Evolutionary conservation across 768 basidiomycete genomes (phyloP), one percentile per base, ranked within the genome.

Genomic region (Mycena olivaceomarginata): DNA sequence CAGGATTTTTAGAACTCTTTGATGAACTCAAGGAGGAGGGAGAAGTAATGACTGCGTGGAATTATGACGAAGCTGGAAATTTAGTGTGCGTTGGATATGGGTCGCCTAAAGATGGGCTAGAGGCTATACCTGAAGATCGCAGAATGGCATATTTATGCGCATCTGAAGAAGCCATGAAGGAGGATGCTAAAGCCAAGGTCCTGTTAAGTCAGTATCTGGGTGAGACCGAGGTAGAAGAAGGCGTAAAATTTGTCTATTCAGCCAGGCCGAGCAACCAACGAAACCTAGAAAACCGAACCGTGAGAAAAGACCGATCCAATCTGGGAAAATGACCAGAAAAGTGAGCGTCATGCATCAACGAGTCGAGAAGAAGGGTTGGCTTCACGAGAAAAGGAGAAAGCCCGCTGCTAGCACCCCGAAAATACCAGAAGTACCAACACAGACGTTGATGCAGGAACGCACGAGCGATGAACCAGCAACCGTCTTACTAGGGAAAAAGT

Each of bases 1-100:
- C 48, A 67, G 66, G 66, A 67, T 67, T 67, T 67, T 67, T 25
- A 20, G 18, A 5, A 25, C 16, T 67, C 15, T 67, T 67, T 48
- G 11, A 67, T 37, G 66, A 67, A 39, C 66, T 67, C 66, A 25
- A 25, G 25, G 25, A 25, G 25, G 25, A 25, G 25, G 25, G 25
- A 25, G 25, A 25, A 25, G 25, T 67, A 53, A 67, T 53, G 46
- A 67, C 66, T 18, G 48, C 66, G 16, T 67, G 66, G 66, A 45
- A 67, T 11, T 37, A 37, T 18, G 12, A 53, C 11, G 39, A 31
- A 10, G 4, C 40, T 0, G 37, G 53, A 31, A 37, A 68, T 1
- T 22, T 57, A 13, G 40, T 57, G n/a, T 64, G 63, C 31, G 31
- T 45, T 0, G 63, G 63, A 18, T 64, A 64, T 45, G 63, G 41